Conservation (phyloP, 2,329 filamentous ascomycete genomes). For the Amphichorda felina region DNA sequence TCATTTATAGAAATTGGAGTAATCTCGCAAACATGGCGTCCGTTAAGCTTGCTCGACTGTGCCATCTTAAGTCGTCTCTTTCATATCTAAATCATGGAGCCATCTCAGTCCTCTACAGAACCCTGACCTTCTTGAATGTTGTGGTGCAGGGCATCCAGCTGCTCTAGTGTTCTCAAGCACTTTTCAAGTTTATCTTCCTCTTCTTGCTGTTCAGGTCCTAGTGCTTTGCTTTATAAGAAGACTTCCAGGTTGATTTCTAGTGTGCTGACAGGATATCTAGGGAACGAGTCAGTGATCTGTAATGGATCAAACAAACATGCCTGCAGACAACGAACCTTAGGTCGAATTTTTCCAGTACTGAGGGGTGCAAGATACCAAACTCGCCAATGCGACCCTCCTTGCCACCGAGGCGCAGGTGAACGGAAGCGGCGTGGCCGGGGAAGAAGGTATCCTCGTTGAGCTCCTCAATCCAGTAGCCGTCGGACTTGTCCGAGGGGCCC, state of each 20-base stretch:
- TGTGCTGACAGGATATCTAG: slow-evolving; percentile 79
- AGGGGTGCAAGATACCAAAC: slow-evolving; percentile 90
- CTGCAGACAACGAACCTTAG: slow-evolving; percentile 50
- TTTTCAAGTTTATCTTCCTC: background rate
- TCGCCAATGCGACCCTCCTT: slow-evolving; percentile 71
- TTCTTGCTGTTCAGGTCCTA: background rate
- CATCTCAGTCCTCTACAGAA: background rate
- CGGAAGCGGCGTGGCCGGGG: slow-evolving; percentile 73
- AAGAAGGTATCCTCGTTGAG: slow-evolving; percentile 89
- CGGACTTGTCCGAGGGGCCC: slow-evolving; percentile 46
- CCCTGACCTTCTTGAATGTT: too few relatives aligned
- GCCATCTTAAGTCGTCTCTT: slow-evolving; percentile 5
- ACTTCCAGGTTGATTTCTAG: slow-evolving; percentile 91
- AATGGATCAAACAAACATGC: background rate
- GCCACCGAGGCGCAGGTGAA: slow-evolving; percentile 64
- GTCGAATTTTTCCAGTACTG: slow-evolving; percentile 87
- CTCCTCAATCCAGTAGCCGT: slow-evolving; percentile 91
- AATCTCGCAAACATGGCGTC: too few relatives aligned
- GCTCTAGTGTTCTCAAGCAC: background rate
- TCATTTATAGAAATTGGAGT: too few relatives aligned
- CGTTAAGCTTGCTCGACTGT: too few relatives aligned
- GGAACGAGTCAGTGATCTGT: slow-evolving; percentile 9
- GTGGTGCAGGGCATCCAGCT: background rate
- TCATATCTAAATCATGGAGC: slow-evolving; percentile 1
- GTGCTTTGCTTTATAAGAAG: slow-evolving; percentile 52